phyloP scores from a whole-genome alignment of 805 yeast species.

The Torulaspora microellipsoides region DNA sequence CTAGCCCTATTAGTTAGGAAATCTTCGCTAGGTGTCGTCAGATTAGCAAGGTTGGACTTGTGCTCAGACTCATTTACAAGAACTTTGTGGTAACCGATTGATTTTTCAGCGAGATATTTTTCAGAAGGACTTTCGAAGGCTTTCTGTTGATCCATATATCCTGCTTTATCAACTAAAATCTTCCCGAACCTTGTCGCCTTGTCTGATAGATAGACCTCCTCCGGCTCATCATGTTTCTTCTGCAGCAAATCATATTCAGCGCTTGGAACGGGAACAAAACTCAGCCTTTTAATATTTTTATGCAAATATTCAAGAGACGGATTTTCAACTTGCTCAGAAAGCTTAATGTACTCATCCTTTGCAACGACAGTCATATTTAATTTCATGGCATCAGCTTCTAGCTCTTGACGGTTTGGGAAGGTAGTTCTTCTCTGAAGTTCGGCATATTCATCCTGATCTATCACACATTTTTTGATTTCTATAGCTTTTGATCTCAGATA shows the following conservation, averaged over 20 bases:
- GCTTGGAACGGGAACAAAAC: slow-evolving; percentile 1
- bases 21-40: slow-evolving; percentile 1
- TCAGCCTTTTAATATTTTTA: not conserved
- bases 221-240: slow-evolving; percentile 4
- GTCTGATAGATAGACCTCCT: slow-evolving; percentile 10
- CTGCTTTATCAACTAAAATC: slow-evolving; percentile 5
- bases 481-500: slow-evolving; percentile 14
- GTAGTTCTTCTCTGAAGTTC: slow-evolving; percentile 2
- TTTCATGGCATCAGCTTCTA: slow-evolving; percentile 4
- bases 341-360: slow-evolving; percentile 12
- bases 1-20: slow-evolving; percentile 6
- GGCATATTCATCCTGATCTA: slow-evolving; percentile 9
- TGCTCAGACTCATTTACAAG: slow-evolving; percentile 3
- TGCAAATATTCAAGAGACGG: slow-evolving; percentile 17
- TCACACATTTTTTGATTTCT: slow-evolving; percentile 11
- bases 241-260: slow-evolving; percentile 5
- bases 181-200: slow-evolving; percentile 10
- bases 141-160: slow-evolving; percentile 1
- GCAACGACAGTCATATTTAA: slow-evolving; percentile 14
- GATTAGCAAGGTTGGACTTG: not conserved
- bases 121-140: slow-evolving; percentile 4
- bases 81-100: slow-evolving; percentile 3
- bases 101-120: slow-evolving; percentile 6
- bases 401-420: slow-evolving; percentile 22
- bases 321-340: slow-evolving; percentile 9